These are phyloP conservation scores for Calonectria multiphialidica DNA, from an alignment of 2,329 filamentous ascomycete genomes.

Conservation along the genomic window DNA sequence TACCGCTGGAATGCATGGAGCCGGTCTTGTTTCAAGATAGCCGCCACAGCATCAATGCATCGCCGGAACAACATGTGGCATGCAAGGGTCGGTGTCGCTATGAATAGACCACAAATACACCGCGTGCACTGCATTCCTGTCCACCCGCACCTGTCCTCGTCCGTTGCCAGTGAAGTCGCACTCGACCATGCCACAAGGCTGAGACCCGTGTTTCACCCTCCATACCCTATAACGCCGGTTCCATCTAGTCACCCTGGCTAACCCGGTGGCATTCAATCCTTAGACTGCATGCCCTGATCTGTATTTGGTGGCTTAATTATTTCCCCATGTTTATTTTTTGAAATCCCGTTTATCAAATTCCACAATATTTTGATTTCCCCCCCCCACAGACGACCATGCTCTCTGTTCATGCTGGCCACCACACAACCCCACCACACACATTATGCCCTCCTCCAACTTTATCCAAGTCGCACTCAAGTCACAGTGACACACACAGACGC, in stretches of 20 bases:
- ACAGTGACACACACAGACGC: too few relatives aligned
- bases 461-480: too few relatives aligned
- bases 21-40: neutral
- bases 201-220: neutral
- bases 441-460: too few relatives aligned
- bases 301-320: neutral
- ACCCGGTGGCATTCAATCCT: neutral
- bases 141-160: neutral
- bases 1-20: neutral
- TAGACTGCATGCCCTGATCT: neutral
- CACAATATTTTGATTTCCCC: too few relatives aligned
- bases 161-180: neutral
- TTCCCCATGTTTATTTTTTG: too few relatives aligned
- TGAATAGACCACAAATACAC: neutral
- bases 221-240: neutral
- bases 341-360: too few relatives aligned
- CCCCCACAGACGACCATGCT: too few relatives aligned
- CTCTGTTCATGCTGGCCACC: too few relatives aligned
- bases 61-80: neutral
- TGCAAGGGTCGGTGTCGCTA: neutral
- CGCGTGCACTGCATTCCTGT: neutral
- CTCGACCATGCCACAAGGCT: constrained; percentile 2
- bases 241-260: neutral
- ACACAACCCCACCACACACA: too few relatives aligned
- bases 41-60: neutral